Evolutionary conservation across 352 stramenopile species (phyloP).

Genomic region (Phytophthora podocarpi): DNA sequence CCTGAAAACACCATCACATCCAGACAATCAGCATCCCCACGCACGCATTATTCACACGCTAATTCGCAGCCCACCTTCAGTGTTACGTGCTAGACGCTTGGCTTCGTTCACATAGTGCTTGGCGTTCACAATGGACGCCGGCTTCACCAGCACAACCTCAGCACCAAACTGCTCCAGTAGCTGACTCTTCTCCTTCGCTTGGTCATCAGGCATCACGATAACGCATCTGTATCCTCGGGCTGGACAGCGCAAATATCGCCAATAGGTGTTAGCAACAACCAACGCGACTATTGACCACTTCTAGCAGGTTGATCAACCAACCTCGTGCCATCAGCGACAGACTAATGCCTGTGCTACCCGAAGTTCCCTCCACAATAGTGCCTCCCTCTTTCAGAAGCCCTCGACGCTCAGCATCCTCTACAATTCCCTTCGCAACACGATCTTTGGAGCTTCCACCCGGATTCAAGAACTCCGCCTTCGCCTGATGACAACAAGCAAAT

Average conservation of each 20-base stretch:
- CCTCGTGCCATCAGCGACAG: constrained; percentile 92
- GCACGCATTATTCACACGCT: background rate
- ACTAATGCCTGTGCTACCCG: constrained; percentile 97
- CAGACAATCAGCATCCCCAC: background rate
- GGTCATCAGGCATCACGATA: constrained; percentile 98
- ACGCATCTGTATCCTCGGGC: constrained; percentile 94
- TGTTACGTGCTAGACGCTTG: constrained; percentile 79
- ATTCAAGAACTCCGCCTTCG: constrained; percentile 97
- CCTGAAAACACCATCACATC: constrained; percentile 33
- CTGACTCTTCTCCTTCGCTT: constrained; percentile 92
- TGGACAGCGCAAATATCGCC: constrained; percentile 17
- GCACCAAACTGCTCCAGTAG: constrained; percentile 86
- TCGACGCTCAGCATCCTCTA: constrained; percentile 91
- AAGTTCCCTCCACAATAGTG: constrained; percentile 97
- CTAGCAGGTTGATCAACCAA: constrained; percentile 22
- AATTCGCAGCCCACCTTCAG: constrained; percentile 56
- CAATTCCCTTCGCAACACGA: constrained; percentile 94
- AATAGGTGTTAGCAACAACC: constrained; percentile 1
- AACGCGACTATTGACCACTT: background rate
- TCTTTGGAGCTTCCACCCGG: constrained; percentile 98
- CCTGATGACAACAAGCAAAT: constrained; percentile 36
- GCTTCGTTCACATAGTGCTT: constrained; percentile 99
- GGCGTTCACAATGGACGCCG: constrained; percentile 96
- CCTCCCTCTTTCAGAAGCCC: constrained; percentile 90
- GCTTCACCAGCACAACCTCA: constrained; percentile 88